Conservation (phyloP, 805 yeast species). For the Zygosaccharomyces siamensis region DNA sequence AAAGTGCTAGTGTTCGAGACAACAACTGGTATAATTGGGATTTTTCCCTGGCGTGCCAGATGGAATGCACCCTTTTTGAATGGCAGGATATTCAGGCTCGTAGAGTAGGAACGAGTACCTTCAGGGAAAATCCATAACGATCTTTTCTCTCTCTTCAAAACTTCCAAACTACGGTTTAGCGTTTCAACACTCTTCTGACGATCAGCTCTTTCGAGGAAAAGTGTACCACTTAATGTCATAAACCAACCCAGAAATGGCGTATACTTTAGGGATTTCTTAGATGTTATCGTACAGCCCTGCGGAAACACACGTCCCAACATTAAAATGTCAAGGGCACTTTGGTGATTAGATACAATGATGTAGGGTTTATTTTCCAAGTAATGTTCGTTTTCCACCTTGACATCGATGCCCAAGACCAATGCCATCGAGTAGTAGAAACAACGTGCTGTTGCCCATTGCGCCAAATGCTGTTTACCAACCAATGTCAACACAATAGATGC, state of each 20-base stretch:
- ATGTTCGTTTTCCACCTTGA: conserved; percentile 64
- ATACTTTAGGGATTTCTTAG: conserved; percentile 77
- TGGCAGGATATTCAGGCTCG: conserved; percentile 66
- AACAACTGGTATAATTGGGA: conserved; percentile 85
- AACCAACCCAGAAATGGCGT: conserved; percentile 96
- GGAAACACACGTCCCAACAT: conserved; percentile 83
- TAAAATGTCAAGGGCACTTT: conserved; percentile 79
- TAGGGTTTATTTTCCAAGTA: conserved; percentile 61
- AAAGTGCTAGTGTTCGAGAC: conserved; percentile 80
- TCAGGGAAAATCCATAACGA: conserved; percentile 92
- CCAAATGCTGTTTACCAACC: conserved; percentile 68
- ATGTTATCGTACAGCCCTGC: conserved; percentile 84
- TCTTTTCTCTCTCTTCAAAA: conserved; percentile 58
- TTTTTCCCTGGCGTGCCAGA: conserved; percentile 85
- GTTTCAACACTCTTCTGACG: conserved; percentile 72
- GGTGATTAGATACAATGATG: conserved; percentile 82
- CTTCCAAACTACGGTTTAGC: conserved; percentile 61
- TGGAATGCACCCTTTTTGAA: conserved; percentile 98
- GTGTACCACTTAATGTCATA: conserved; percentile 85
- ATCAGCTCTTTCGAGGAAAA: conserved; percentile 80
- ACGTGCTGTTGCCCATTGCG: conserved; percentile 88
- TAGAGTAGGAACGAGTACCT: conserved; percentile 85
- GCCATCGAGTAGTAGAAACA: conserved; percentile 65
- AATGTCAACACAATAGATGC: conserved; percentile 65
- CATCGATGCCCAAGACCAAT: conserved; percentile 59